These are phyloP conservation scores for Pyrenochaeta sp. DNA, from an alignment of 2,329 filamentous ascomycete species.

Conservation along the genomic window DNA sequence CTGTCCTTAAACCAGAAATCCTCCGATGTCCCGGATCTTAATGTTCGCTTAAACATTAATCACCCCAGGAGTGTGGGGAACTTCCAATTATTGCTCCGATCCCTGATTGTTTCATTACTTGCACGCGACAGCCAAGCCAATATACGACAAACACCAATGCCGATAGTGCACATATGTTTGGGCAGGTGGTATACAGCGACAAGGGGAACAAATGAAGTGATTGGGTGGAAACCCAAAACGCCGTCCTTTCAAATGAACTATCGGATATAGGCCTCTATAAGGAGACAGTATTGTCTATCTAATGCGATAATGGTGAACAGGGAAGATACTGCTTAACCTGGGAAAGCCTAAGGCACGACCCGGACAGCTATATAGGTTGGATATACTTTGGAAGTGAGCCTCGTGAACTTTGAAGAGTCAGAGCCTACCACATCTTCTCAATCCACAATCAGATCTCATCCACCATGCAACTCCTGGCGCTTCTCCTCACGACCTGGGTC, in stretches of 20 bases:
- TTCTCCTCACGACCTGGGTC: slow-evolving; percentile 29
- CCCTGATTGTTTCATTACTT: slow-evolving; percentile 15
- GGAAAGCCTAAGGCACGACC: too few species aligned
- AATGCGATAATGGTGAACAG: too few species aligned
- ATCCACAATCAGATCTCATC: neutral
- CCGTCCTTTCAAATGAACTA: neutral
- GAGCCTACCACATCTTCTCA: neutral
- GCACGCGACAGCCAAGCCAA: slow-evolving; percentile 13
- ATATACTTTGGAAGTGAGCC: neutral
- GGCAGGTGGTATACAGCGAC: slow-evolving; percentile 3
- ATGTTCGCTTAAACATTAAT: neutral
- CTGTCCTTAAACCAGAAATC: neutral
- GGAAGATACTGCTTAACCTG: too few species aligned
- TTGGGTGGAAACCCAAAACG: neutral
- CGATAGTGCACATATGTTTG: neutral
- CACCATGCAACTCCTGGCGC: slow-evolving; percentile 29
- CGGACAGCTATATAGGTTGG: neutral
- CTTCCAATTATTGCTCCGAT: slow-evolving; percentile 12
- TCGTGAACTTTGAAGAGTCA: neutral
- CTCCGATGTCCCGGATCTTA: neutral
- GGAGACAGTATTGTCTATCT: too few species aligned
- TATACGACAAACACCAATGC: slow-evolving; percentile 6
- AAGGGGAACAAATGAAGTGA: neutral
- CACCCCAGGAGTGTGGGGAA: slow-evolving; percentile 7
- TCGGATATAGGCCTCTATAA: neutral